phyloP scores from a whole-genome alignment of 345 rosid species.

The Eucalyptus camaldulensis region DNA sequence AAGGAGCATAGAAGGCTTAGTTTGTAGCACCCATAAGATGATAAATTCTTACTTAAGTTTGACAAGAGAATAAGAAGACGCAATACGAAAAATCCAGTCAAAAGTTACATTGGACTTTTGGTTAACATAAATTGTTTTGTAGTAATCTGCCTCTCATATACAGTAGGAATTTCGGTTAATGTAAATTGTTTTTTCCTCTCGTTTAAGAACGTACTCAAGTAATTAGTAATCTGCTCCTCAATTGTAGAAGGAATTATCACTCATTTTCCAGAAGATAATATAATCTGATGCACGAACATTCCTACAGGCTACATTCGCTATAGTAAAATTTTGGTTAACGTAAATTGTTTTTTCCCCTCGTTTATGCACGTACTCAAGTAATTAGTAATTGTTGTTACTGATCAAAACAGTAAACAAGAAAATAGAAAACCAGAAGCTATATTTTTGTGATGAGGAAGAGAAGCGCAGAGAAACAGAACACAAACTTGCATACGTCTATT shows the following conservation, averaged over 20 bases:
- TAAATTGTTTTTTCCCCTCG: background rate
- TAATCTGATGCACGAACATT: background rate
- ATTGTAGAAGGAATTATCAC: background rate
- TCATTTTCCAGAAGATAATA: background rate
- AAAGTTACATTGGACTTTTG: background rate
- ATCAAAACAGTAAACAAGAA: too few species aligned
- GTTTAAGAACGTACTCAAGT: background rate
- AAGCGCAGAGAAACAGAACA: too few species aligned
- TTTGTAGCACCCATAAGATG: background rate
- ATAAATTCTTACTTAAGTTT: background rate
- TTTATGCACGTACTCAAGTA: background rate
- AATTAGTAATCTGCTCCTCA: background rate
- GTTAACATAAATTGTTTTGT: background rate
- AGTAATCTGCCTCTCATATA: background rate
- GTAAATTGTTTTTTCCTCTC: background rate
- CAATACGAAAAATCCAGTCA: background rate
- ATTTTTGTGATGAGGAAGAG: too few species aligned
- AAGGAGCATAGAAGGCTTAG: background rate
- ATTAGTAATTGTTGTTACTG: background rate
- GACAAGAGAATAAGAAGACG: background rate
- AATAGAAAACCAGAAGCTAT: too few species aligned
- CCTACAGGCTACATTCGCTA: background rate
- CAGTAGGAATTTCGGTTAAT: background rate
- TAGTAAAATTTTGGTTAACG: background rate
- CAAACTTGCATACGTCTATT: too few species aligned